Evolutionary conservation across 768 basidiomycete species (phyloP).

Genomic region (Pulveroboletus sp.): DNA sequence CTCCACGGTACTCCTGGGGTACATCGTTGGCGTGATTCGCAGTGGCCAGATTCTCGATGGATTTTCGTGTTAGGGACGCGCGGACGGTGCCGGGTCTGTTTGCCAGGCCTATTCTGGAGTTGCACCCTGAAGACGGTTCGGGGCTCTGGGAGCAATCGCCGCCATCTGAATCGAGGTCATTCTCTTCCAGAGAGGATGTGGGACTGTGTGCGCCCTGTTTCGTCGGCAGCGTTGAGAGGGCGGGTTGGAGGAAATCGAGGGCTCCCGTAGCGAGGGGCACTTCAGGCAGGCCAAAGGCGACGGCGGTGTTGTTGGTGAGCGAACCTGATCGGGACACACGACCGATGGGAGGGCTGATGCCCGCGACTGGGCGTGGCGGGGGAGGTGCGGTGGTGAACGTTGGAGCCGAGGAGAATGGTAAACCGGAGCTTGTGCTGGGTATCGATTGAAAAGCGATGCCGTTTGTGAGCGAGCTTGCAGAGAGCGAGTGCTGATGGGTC

Average conservation of each 20-base stretch:
- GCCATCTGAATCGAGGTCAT: slow-evolving; percentile 44
- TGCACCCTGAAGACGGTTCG: slow-evolving; percentile 28
- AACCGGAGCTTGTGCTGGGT: slow-evolving; percentile 28
- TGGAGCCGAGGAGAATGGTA: slow-evolving; percentile 31
- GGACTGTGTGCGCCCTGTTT: slow-evolving; percentile 24
- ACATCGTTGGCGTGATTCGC: slow-evolving; percentile 54
- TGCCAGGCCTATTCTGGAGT: slow-evolving; percentile 14
- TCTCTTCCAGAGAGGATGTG: slow-evolving; percentile 46
- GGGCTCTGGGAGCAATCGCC: slow-evolving; percentile 30
- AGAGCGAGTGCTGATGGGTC: slow-evolving; percentile 32
- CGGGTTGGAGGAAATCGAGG: slow-evolving; percentile 30
- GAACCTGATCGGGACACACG: slow-evolving; percentile 58
- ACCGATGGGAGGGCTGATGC: slow-evolving; percentile 40
- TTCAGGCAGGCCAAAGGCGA: slow-evolving; percentile 36
- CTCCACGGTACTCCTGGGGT: slow-evolving; percentile 72
- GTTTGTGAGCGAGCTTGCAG: slow-evolving; percentile 26
- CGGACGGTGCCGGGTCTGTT: slow-evolving; percentile 17
- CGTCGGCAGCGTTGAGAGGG: slow-evolving; percentile 6
- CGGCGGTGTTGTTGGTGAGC: slow-evolving; percentile 43
- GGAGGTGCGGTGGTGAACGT: slow-evolving; percentile 29
- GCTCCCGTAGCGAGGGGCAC: slow-evolving; percentile 24
- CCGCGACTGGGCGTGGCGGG: slow-evolving; percentile 23
- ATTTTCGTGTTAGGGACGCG: slow-evolving; percentile 16
- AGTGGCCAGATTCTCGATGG: slow-evolving; percentile 25
- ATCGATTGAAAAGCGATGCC: slow-evolving; percentile 31